Evolutionary conservation across 345 rosid species (phyloP).

Genomic region (Anastatica hierochuntica): DNA sequence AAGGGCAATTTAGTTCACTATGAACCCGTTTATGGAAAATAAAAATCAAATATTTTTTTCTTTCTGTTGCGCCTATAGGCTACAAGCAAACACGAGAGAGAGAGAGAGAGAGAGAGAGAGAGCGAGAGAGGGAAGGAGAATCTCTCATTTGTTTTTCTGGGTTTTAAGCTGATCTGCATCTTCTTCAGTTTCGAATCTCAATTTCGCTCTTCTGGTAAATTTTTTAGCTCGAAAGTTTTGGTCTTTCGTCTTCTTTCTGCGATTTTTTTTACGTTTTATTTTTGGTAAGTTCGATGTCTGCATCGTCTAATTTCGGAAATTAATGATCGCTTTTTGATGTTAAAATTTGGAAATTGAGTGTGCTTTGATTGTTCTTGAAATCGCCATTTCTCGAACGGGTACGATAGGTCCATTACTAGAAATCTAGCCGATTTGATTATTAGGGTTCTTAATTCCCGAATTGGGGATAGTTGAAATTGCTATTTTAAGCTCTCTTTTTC

Average conservation of each 20-base stretch:
- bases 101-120: no score
- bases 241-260: not conserved
- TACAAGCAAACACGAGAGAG: conserved; percentile 10
- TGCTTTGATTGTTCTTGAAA: not conserved
- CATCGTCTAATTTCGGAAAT: conserved; percentile 2
- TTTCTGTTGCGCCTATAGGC: conserved; percentile 14
- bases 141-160: conserved; percentile 28
- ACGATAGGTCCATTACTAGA: conserved; percentile 10
- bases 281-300: conserved; percentile 17
- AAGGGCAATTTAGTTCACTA: not conserved
- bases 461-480: conserved; percentile 13
- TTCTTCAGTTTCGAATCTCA: conserved; percentile 12
- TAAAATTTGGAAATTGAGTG: conserved; percentile 3
- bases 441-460: conserved; percentile 18
- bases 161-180: conserved; percentile 26
- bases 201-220: not conserved
- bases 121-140: not conserved
- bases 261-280: not conserved
- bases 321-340: not conserved
- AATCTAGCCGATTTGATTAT: conserved; percentile 1
- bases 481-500: conserved; percentile 10
- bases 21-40: conserved; percentile 6
- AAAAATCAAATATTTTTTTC: conserved; percentile 4
- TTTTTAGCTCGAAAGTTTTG: conserved; percentile 2
- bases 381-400: not conserved